Conservation (phyloP, 306 rosid genomes). For the Vigna trinervia region DNA sequence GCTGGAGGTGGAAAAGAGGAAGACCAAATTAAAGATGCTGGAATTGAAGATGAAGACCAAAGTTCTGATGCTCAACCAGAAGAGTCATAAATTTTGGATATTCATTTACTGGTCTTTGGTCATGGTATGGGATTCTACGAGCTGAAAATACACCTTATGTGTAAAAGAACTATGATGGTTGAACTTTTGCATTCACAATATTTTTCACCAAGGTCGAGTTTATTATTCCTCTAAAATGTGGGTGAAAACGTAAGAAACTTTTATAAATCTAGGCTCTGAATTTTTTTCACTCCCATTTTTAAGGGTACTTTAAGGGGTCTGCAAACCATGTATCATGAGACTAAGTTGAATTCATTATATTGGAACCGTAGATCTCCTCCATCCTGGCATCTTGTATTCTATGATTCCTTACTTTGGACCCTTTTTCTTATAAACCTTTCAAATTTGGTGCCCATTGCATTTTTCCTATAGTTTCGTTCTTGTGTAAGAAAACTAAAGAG, state of each 20-base stretch:
- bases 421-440: background rate
- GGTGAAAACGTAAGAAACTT: conserved; percentile 2
- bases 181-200: conserved; percentile 40
- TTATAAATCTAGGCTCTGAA: background rate
- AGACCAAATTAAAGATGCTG: conserved; percentile 51
- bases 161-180: conserved; percentile 38
- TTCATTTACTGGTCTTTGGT: conserved; percentile 41
- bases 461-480: background rate
- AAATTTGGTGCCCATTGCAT: background rate
- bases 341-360: conserved; percentile 11
- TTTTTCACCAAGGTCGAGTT: conserved; percentile 26
- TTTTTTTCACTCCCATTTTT: conserved; percentile 11
- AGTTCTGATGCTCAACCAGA: conserved; percentile 35
- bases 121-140: conserved; percentile 38
- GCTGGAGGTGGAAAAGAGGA: conserved; percentile 59
- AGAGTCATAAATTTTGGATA: conserved; percentile 44
- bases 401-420: background rate
- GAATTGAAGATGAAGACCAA: conserved; percentile 52
- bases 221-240: conserved; percentile 26
- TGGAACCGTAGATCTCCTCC: conserved; percentile 7
- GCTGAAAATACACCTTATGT: conserved; percentile 50
- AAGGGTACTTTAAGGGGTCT: background rate
- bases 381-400: background rate
- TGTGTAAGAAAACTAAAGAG: too few species aligned
- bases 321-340: conserved; percentile 29